Conservation (phyloP, 164 flowering plant genomes). For the Magnolia sinica region DNA sequence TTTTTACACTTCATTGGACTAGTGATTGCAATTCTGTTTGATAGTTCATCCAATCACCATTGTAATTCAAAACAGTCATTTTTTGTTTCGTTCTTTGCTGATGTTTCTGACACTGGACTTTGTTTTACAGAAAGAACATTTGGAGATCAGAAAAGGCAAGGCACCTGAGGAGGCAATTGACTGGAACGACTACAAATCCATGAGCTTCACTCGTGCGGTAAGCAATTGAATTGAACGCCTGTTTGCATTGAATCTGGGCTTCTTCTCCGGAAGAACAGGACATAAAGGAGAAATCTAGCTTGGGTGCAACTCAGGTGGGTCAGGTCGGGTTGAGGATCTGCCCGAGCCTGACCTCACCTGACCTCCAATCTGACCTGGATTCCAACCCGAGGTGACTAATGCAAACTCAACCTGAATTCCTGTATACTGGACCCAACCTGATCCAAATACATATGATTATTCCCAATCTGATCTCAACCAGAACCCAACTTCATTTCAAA, state of each 20-base stretch:
- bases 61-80: neutral
- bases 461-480: no score
- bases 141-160: slow-evolving; percentile 37
- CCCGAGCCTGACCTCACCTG: no score
- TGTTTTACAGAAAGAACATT: slow-evolving; percentile 41
- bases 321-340: no score
- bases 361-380: no score
- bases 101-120: neutral
- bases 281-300: neutral
- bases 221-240: slow-evolving; percentile 10
- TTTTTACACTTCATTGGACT: neutral
- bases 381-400: no score
- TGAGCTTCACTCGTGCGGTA: slow-evolving; percentile 54
- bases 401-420: no score
- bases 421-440: no score
- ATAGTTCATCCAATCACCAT: neutral
- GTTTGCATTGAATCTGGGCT: neutral
- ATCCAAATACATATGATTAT: no score
- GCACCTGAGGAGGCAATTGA: slow-evolving; percentile 32
- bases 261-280: neutral
- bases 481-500: no score
- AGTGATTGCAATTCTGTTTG: neutral
- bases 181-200: slow-evolving; percentile 48
- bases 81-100: neutral
- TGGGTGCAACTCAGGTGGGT: no score